Evolutionary conservation across 768 basidiomycete genomes (phyloP).

Genomic region (Cystofilobasidium bisporidii): DNA sequence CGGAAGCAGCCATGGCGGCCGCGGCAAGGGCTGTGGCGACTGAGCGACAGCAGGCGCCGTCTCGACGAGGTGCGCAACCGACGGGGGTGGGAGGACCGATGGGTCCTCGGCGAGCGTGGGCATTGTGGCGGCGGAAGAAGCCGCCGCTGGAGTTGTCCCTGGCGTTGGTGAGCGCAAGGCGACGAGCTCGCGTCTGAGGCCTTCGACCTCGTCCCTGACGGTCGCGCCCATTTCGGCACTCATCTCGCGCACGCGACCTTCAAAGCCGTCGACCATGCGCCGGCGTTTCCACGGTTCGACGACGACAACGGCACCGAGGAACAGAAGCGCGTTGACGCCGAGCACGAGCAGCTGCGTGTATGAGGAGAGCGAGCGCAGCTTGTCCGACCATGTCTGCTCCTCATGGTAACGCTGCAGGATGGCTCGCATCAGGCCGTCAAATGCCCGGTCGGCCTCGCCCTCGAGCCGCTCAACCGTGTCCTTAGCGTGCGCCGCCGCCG

Average conservation of each 20-base stretch:
- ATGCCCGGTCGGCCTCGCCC: conserved; percentile 71
- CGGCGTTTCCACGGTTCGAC: conserved; percentile 96
- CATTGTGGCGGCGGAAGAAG: too few species aligned
- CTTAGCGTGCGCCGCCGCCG: conserved; percentile 65
- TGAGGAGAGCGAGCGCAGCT: conserved; percentile 88
- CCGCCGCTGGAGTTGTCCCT: neutral
- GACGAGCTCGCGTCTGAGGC: conserved; percentile 19
- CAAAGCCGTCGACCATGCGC: conserved; percentile 76
- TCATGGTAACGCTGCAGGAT: conserved; percentile 50
- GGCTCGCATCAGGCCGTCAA: conserved; percentile 69
- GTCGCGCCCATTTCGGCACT: conserved; percentile 46
- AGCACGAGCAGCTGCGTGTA: conserved; percentile 81
- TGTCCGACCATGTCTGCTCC: conserved; percentile 98
- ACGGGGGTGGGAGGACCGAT: neutral
- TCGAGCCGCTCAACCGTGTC: conserved; percentile 59
- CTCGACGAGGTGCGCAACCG: neutral
- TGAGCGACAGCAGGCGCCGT: neutral
- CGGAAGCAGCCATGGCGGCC: neutral
- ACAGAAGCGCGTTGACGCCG: conserved; percentile 79
- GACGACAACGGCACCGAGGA: conserved; percentile 74
- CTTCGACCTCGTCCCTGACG: conserved; percentile 30
- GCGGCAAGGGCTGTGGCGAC: neutral
- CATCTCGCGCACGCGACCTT: conserved; percentile 60
- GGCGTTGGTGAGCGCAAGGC: neutral
- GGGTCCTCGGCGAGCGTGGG: neutral